Conservation (phyloP, 2,329 filamentous ascomycete species). For the Phialophora verrucosa region DNA sequence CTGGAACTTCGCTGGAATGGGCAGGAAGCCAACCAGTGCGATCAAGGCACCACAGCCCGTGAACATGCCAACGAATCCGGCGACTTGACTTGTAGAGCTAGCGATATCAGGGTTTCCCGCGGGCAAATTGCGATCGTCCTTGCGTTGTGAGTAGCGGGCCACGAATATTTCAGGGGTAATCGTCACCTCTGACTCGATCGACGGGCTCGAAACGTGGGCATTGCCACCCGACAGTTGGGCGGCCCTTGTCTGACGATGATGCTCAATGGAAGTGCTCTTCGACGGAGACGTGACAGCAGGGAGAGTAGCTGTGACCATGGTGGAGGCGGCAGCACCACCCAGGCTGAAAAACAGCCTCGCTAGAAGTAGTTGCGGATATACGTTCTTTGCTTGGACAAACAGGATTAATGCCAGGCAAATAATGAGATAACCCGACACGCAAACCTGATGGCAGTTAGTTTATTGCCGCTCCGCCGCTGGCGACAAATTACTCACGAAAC, state of each 20-base stretch:
- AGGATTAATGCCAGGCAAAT: conserved; percentile 77
- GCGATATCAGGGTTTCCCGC: conserved; percentile 26
- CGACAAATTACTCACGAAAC: conserved; percentile 47
- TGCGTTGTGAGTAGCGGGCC: conserved; percentile 27
- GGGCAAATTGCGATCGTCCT: conserved; percentile 26
- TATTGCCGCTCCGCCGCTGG: conserved; percentile 1
- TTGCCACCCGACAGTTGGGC: conserved; percentile 14
- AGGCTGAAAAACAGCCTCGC: conserved; percentile 86
- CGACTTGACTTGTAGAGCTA: conserved; percentile 66
- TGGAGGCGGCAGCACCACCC: conserved; percentile 90
- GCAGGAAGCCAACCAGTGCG: conserved; percentile 80
- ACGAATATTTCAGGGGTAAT: conserved; percentile 60
- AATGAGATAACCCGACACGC: conserved; percentile 77
- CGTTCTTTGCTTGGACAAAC: conserved; percentile 83
- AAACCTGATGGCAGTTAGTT: conserved; percentile 46
- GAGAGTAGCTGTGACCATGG: conserved; percentile 96
- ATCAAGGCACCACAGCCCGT: conserved; percentile 91
- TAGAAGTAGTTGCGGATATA: conserved; percentile 87
- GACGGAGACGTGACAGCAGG: conserved; percentile 62
- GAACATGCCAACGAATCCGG: conserved; percentile 88
- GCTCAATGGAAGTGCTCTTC: conserved; percentile 36
- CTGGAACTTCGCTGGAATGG: conserved; percentile 81
- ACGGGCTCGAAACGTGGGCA: conserved; percentile 55
- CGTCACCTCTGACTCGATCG: conserved; percentile 64
- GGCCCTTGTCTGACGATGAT: conserved; percentile 8